A percentile compares a stretch with the other conserved stretches of the same genome.
These are phyloP conservation scores for Aspergillus hancockii DNA, from an alignment of 495 filamentous ascomycete species.

Conservation along the genomic window DNA sequence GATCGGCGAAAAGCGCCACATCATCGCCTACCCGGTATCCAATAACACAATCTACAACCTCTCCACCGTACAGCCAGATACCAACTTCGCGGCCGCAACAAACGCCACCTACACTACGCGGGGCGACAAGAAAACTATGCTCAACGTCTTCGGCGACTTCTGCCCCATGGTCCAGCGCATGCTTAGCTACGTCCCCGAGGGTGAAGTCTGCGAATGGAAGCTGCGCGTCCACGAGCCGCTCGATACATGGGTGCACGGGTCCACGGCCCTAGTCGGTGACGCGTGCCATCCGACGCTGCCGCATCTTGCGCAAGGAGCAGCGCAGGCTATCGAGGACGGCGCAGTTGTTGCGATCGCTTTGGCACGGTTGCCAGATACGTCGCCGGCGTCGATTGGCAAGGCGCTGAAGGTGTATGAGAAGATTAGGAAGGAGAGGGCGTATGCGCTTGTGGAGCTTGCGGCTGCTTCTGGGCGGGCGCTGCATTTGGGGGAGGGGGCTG, in stretches of 20 bases:
- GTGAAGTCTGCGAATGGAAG: slow-evolving; percentile 81
- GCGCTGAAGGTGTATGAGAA: slow-evolving; percentile 71
- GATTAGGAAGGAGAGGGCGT: slow-evolving; percentile 69
- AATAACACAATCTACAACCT: slow-evolving; percentile 79
- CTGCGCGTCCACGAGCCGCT: slow-evolving; percentile 69
- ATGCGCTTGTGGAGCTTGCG: slow-evolving; percentile 70
- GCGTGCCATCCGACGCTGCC: slow-evolving; percentile 80
- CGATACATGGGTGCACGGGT: slow-evolving; percentile 67
- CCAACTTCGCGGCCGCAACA: slow-evolving; percentile 68
- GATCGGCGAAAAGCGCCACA: slow-evolving; percentile 77
- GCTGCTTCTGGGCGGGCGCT: slow-evolving; percentile 63
- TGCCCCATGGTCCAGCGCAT: slow-evolving; percentile 71
- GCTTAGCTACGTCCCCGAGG: slow-evolving; percentile 76
- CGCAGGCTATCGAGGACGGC: slow-evolving; percentile 82
- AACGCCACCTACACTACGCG: slow-evolving; percentile 76
- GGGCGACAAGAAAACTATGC: slow-evolving; percentile 67
- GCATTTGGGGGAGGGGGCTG: slow-evolving; percentile 73
- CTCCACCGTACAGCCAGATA: slow-evolving; percentile 72
- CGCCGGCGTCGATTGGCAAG: slow-evolving; percentile 59
- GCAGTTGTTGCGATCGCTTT: slow-evolving; percentile 71
- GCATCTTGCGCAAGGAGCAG: slow-evolving; percentile 77
- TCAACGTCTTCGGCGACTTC: slow-evolving; percentile 68
- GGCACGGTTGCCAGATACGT: slow-evolving; percentile 51
- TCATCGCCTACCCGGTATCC: slow-evolving; percentile 79
- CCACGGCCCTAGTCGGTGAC: slow-evolving; percentile 72